These are phyloP conservation scores for Nicotiana paniculata DNA, from an alignment of 257 asterid genomes.

Conservation along the genomic window DNA sequence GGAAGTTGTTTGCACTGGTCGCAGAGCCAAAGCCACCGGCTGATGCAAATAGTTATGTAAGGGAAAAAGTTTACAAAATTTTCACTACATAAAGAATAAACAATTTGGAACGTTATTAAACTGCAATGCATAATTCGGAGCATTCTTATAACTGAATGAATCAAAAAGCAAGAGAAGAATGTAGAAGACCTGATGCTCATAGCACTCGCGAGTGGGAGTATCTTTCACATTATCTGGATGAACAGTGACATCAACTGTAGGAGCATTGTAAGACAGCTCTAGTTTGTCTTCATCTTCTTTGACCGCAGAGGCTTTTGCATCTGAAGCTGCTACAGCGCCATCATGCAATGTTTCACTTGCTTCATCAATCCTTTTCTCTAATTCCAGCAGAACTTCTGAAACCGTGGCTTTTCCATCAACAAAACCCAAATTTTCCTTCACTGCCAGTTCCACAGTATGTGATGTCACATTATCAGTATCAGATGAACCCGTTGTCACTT, in stretches of 20 bases:
- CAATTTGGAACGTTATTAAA: not conserved
- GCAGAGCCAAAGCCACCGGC: conserved; percentile 23
- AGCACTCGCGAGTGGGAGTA: conserved; percentile 24
- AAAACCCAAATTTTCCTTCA: not conserved
- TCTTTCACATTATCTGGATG: conserved; percentile 10
- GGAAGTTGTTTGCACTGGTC: conserved; percentile 41
- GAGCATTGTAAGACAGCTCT: conserved; percentile 8
- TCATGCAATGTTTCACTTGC: not conserved
- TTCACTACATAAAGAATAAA: not conserved
- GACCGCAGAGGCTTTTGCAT: conserved; percentile 2
- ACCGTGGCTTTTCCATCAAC: not conserved
- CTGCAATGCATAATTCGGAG: not conserved
- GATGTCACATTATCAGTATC: not conserved
- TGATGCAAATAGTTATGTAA: conserved; percentile 34
- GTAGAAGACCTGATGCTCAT: conserved; percentile 29
- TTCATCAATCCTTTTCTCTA: not conserved
- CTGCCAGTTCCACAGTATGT: not conserved
- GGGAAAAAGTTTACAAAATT: not conserved
- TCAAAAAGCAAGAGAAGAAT: conserved; percentile 1
- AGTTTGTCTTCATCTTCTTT: conserved; percentile 14
- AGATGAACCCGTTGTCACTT: conserved; percentile 1
- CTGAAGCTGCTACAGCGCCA: conserved; percentile 4
- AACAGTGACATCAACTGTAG: conserved; percentile 6
- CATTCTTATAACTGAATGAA: not conserved
- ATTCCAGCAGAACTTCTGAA: not conserved